Evolutionary conservation across 345 rosid genomes (phyloP), one percentile per base, ranked within the genome.

Genomic region (Lagerstroemia speciosa): DNA sequence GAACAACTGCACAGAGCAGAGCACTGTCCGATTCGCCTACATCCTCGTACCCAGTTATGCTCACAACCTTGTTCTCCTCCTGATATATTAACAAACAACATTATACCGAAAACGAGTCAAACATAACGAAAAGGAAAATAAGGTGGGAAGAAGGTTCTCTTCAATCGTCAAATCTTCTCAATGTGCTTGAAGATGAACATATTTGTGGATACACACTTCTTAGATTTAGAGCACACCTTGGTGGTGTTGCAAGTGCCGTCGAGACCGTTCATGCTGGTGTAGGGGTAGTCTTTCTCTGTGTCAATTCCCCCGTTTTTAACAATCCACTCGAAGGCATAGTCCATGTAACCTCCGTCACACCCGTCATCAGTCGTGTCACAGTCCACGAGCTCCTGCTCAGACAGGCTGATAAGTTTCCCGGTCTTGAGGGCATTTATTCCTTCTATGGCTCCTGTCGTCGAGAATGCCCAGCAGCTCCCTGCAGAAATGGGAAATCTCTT

Each of bases 381-480:
- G 68, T 81, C 87, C 24, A 88, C 81, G 8, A 88, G 90, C 66
- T 88, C 93, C 65, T 88, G 89, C 53, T 86, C 90, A 1, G 93
- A 88, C n/a, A 88, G 85, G 81, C 89, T 86, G 53, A 81, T 38
- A 3, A 88, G 86, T 72, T 83, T 73, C 41, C 86, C 84, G 0
- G 83, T 84, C 41, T 67, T 80, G 24, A 88, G 71, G 24, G 87
- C 89, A 62, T 84, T 86, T 58, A 88, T 81, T 46, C 84, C 89
- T 81, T 88, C 93, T 3, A 86, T 84, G 45, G 89, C 85, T 62
- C 93, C 91, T 10, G 93, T 84, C 9, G 85, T 8, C n/a, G 93
- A 86, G 72, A 86, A 88, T 43, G 93, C 67, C 93, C 93, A 84
- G 67, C 93, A 88, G 71, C 90, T 88, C 72, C 93, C 93, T 86